Percentiles rank a stretch among this genome's conserved stretches.
phyloP scores from a whole-genome alignment of 2,329 filamentous ascomycete species.

The Fusarium sp. region DNA sequence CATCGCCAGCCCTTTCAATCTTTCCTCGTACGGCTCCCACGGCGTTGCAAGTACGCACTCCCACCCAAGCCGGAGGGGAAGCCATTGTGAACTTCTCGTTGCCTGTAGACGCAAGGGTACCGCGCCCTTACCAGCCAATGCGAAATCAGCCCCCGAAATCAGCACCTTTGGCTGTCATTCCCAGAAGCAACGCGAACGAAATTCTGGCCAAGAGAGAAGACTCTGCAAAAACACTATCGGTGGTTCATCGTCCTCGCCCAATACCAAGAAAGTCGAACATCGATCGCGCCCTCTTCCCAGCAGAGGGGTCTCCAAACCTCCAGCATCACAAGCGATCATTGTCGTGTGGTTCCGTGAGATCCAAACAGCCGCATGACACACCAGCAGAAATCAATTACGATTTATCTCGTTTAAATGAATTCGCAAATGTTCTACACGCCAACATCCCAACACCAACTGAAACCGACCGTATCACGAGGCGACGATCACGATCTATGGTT shows the following conservation, averaged over 20 bases:
- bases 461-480: constrained; percentile 31
- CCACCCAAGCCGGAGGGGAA: constrained; percentile 10
- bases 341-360: constrained; percentile 58
- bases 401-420: constrained; percentile 58
- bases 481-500: constrained; percentile 41
- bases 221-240: constrained; percentile 25
- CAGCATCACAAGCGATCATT: constrained; percentile 58
- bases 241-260: constrained; percentile 65
- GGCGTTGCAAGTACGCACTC: not conserved
- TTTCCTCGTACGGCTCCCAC: constrained; percentile 6
- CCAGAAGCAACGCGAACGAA: constrained; percentile 29
- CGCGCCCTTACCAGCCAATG: constrained; percentile 42
- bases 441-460: constrained; percentile 3
- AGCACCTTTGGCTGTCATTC: constrained; percentile 29
- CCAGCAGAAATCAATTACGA: constrained; percentile 53
- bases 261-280: constrained; percentile 60
- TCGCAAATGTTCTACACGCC: constrained; percentile 18
- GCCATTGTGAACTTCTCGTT: constrained; percentile 35
- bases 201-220: constrained; percentile 5
- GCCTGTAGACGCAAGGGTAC: constrained; percentile 32
- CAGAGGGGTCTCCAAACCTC: constrained; percentile 49
- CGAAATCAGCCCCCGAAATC: constrained; percentile 14
- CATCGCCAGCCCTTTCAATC: constrained; percentile 22
- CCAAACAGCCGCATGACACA: constrained; percentile 61
- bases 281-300: constrained; percentile 59